Conservation (phyloP, 1,139 yeast species). For the Hansenula sp. region DNA sequence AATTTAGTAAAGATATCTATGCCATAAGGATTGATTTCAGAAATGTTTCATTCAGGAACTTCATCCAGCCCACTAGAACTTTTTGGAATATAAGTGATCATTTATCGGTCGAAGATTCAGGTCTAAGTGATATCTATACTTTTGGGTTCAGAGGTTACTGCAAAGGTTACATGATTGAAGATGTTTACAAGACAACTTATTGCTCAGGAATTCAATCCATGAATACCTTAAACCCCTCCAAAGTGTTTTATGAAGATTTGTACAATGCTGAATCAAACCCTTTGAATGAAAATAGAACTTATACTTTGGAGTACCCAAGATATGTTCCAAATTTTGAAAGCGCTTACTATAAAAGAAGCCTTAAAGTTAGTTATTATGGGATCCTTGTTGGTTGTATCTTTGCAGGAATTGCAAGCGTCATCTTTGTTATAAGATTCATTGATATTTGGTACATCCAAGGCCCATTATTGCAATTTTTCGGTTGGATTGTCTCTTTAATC, state of each 20-base stretch:
- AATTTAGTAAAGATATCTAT: background rate
- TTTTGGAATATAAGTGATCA: background rate
- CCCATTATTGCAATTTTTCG: background rate
- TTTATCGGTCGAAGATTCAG: background rate
- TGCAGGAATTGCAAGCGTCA: background rate
- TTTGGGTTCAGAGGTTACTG: background rate
- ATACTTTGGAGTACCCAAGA: background rate
- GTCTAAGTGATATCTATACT: background rate
- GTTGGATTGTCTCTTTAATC: background rate
- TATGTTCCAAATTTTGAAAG: background rate
- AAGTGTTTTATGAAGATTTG: background rate
- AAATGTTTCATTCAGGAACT: background rate
- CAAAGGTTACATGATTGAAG: background rate
- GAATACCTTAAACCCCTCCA: no score
- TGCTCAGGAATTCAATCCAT: background rate
- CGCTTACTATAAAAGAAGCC: background rate
- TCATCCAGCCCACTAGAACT: background rate
- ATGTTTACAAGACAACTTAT: background rate
- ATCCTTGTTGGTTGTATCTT: background rate
- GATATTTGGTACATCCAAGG: background rate
- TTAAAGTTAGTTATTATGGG: background rate
- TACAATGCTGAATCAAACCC: background rate
- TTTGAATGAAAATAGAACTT: background rate
- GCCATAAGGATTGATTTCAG: background rate
- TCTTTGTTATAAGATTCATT: background rate